Evolutionary conservation across 75 land plant species (phyloP).

Genomic region (Selaginella moellendorffii): DNA sequence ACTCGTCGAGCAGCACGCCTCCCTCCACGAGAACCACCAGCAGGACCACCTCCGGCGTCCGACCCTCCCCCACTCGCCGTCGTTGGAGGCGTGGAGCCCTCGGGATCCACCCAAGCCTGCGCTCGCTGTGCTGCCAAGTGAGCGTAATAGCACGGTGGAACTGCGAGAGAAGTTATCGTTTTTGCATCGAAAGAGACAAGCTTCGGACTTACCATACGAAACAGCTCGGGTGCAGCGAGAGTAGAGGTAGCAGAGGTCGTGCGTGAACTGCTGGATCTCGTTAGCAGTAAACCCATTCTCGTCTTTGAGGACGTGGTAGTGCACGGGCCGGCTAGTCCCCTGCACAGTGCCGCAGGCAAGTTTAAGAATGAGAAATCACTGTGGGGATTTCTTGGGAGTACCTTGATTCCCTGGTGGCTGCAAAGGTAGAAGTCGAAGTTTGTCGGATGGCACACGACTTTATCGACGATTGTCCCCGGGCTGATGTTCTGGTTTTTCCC

Average conservation of each 20-base stretch:
- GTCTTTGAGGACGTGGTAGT: constrained; percentile 26
- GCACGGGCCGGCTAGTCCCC: constrained; percentile 30
- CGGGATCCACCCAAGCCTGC: constrained; percentile 17
- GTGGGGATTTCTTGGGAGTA: no score
- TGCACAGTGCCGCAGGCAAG: constrained; percentile 7
- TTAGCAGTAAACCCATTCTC: constrained; percentile 20
- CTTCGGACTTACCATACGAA: constrained; percentile 19
- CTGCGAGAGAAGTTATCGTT: constrained; percentile 3
- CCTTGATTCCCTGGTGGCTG: constrained; percentile 25
- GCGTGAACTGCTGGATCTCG: constrained; percentile 15
- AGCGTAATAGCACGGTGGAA: constrained; percentile 24
- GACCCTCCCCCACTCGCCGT: neutral
- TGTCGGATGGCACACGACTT: constrained; percentile 21
- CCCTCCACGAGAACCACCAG: constrained; percentile 6
- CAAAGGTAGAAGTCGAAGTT: constrained; percentile 24
- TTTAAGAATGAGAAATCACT: no score
- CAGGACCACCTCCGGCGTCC: neutral
- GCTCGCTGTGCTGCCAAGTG: constrained; percentile 20
- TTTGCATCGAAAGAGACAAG: neutral
- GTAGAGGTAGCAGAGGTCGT: constrained; percentile 23
- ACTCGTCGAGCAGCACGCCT: constrained; percentile 1
- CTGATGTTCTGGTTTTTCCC: no score
- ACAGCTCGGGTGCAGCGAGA: constrained; percentile 21
- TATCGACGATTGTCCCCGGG: constrained; percentile 22
- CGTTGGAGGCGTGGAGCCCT: neutral